Base-by-base conservation (phyloP, 177 flowering plant genomes). In the Vitis hybrid region DNA sequence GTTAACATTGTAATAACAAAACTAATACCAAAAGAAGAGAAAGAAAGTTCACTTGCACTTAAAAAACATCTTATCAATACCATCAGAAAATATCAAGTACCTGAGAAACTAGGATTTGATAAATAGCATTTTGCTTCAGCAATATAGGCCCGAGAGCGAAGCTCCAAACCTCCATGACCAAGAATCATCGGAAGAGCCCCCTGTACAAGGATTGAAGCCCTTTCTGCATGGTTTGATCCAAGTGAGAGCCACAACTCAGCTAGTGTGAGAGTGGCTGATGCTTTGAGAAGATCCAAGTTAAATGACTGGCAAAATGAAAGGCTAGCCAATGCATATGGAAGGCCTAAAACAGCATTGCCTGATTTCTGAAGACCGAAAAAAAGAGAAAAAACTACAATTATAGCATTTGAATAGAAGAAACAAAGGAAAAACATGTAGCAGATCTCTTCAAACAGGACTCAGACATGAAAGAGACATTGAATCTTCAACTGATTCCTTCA, bases 161-260 rank as follows among this genome's bases (percentile, higher is more conserved):
- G 91, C 84, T 95, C 98, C 79, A 95, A 76, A 70, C 99, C 97
- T 61, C 99, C 99, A 78, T 95, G 97, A 60, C 99, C 98, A 77
- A 95, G 90, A 76, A 93, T 86, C 79, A 89, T 83, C 1, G 98
- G 94, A 70, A 95, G 82, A 63, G 87, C 85, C 65, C 86, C 85
- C 76, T 93, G 91, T 51, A 93, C 29, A 48, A 95, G 97, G 71
- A 74, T 68, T 59, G 78, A 72, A 62, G 99, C 96, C 65, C 92
- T 80, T 74, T 85, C 87, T 55, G 94, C 88, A 84, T 93, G 98
- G 68, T 67, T 80, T 51, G 93, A 70, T 79, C 99, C 97, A 77
- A 91, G 89, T 51, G 86, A 84, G 19, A 95, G 90, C 97, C 97
- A 95, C 69, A 93, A 75, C 73, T 95, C 98, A 67, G 98, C 94